phyloP scores from a whole-genome alignment of 2,329 filamentous ascomycete genomes.

The Hortaea sp. region DNA sequence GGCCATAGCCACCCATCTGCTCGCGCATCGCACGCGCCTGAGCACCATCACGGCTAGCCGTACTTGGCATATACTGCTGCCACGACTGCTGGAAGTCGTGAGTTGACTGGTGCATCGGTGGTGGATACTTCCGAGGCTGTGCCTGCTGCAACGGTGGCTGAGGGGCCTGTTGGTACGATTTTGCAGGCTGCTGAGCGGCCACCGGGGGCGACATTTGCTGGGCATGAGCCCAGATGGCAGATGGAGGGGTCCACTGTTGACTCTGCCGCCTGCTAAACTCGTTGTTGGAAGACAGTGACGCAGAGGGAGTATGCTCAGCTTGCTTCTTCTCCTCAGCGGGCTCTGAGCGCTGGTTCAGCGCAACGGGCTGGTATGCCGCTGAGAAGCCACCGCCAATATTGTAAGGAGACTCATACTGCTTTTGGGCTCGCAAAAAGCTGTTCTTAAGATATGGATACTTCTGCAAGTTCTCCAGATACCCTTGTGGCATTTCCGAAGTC shows the following conservation, averaged over 20 bases:
- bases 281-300: slow-evolving; percentile 14
- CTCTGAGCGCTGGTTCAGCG: slow-evolving; percentile 9
- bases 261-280: slow-evolving; percentile 9
- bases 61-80: slow-evolving; percentile 23
- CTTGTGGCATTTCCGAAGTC: slow-evolving; percentile 21
- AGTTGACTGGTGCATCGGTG: slow-evolving; percentile 33
- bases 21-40: slow-evolving; percentile 25
- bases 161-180: slow-evolving; percentile 7
- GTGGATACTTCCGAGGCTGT: slow-evolving; percentile 12
- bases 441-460: slow-evolving; percentile 38
- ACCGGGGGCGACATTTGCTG: slow-evolving; percentile 5
- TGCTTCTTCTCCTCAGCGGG: slow-evolving; percentile 3
- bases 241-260: slow-evolving; percentile 28
- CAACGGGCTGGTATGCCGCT: slow-evolving; percentile 28
- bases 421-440: slow-evolving; percentile 31
- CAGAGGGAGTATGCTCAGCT: slow-evolving; percentile 15
- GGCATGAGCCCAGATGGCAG: slow-evolving; percentile 19
- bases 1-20: slow-evolving; percentile 14
- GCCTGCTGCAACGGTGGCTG: slow-evolving; percentile 4
- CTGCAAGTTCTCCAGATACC: slow-evolving; percentile 33
- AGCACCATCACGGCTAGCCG: slow-evolving; percentile 23
- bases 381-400: slow-evolving; percentile 32
- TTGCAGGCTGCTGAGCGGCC: background rate
- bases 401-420: slow-evolving; percentile 39
- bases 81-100: slow-evolving; percentile 32